phyloP scores from a whole-genome alignment of 2,329 filamentous ascomycete genomes.

The Pezicula carpinea region DNA sequence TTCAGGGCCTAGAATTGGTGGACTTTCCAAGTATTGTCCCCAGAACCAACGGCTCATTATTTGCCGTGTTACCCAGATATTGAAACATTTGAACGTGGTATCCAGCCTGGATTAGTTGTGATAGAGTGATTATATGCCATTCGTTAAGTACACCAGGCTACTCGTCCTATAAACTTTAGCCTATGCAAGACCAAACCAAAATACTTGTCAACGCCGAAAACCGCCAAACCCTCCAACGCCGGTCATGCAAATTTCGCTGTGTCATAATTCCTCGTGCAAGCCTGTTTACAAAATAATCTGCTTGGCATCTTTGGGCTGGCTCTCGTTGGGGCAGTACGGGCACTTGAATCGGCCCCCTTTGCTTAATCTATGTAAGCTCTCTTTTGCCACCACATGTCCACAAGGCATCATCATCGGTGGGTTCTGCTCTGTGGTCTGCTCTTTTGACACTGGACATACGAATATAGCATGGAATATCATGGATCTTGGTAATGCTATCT shows the following conservation, averaged over 20 bases:
- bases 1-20: no score
- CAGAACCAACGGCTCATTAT: no score
- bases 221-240: not conserved
- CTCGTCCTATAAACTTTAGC: no score
- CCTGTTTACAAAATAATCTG: constrained; percentile 24
- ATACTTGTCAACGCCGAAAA: not conserved
- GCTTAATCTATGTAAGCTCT: constrained; percentile 73
- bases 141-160: no score
- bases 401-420: constrained; percentile 97
- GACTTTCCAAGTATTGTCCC: no score
- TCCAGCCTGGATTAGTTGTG: no score
- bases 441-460: constrained; percentile 94
- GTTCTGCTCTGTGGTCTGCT: constrained; percentile 88
- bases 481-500: constrained; percentile 54
- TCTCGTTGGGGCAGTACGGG: constrained; percentile 89
- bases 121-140: no score
- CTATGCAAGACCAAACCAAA: not conserved
- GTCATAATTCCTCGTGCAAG: not conserved
- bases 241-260: constrained; percentile 6
- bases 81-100: no score
- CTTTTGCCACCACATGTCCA: constrained; percentile 86
- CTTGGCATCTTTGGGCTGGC: constrained; percentile 66
- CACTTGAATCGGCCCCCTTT: constrained; percentile 87
- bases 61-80: no score
- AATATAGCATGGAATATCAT: constrained; percentile 92